Conservation (phyloP, 202 grass and related monocot genomes). For the Setaria italica region DNA sequence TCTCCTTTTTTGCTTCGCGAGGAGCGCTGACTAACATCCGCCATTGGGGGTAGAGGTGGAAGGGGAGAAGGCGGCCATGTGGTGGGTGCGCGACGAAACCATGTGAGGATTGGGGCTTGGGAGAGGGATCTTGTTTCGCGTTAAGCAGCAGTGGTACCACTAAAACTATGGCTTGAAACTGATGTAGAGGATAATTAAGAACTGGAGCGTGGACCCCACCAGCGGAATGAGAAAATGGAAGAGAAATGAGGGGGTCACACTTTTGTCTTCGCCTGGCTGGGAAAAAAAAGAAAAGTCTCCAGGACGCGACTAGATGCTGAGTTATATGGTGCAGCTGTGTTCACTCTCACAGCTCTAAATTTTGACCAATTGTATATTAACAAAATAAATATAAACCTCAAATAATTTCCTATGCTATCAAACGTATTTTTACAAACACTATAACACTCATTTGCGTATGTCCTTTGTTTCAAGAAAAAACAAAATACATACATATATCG, state of each 20-base stretch:
- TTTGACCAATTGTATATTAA: background rate
- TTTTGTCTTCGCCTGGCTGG: background rate
- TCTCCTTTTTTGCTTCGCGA: constrained; percentile 8
- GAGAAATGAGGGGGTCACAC: background rate
- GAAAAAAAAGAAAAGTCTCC: no score
- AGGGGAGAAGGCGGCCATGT: constrained; percentile 29
- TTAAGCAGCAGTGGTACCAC: background rate
- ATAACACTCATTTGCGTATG: no score
- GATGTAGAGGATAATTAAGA: constrained; percentile 1
- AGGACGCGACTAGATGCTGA: no score
- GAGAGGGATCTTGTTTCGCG: constrained; percentile 22
- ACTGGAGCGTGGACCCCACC: background rate
- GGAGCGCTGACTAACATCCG: constrained; percentile 31
- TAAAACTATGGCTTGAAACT: constrained; percentile 31
- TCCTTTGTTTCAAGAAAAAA: no score
- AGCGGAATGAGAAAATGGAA: background rate
- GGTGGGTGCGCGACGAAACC: constrained; percentile 1
- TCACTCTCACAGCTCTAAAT: background rate
- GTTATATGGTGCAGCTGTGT: no score
- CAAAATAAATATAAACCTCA: background rate
- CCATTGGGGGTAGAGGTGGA: constrained; percentile 43
- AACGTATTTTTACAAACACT: background rate
- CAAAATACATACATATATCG: background rate
- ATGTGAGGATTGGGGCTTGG: background rate
- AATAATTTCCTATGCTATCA: background rate